Evolutionary conservation across 306 rosid genomes (phyloP).

Genomic region (Sicyos baderoa): DNA sequence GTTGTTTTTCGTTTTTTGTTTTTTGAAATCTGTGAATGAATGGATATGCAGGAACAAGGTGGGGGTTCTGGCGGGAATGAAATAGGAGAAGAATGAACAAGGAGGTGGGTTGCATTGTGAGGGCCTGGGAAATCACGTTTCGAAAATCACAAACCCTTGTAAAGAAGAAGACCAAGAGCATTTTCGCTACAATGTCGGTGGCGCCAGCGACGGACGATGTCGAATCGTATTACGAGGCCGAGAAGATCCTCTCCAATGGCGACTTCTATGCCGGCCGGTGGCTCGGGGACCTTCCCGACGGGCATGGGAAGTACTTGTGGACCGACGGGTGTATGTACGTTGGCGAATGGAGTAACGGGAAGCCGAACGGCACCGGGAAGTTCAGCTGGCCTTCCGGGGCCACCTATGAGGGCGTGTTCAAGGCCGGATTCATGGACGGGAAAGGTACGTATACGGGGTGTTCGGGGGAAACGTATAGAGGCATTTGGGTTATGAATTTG

Average conservation of each 20-base stretch:
- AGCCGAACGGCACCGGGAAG: conserved; percentile 54
- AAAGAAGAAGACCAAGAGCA: conserved; percentile 51
- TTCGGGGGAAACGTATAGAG: conserved; percentile 60
- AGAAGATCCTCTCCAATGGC: conserved; percentile 57
- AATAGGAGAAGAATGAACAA: conserved; percentile 66
- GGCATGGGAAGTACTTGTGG: conserved; percentile 77
- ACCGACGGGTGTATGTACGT: conserved; percentile 86
- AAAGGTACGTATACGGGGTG: conserved; percentile 64
- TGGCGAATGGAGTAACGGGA: conserved; percentile 74
- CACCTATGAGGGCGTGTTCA: conserved; percentile 78
- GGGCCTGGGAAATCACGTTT: conserved; percentile 54
- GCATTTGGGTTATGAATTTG: conserved; percentile 73
- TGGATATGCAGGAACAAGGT: conserved; percentile 12
- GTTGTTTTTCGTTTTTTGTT: background rate
- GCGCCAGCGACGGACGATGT: conserved; percentile 63
- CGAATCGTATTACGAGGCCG: conserved; percentile 33
- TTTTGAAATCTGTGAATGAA: conserved; percentile 25
- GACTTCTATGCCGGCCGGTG: conserved; percentile 74
- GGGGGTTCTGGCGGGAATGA: conserved; percentile 11
- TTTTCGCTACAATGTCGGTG: conserved; percentile 66
- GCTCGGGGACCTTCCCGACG: conserved; percentile 46
- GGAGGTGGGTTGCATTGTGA: conserved; percentile 46
- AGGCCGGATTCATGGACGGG: conserved; percentile 59
- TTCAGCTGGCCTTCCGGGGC: conserved; percentile 97
- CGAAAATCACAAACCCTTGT: conserved; percentile 42